phyloP scores from a whole-genome alignment of 148 eudicot genomes.

The Fagopyrum homotropicum region DNA sequence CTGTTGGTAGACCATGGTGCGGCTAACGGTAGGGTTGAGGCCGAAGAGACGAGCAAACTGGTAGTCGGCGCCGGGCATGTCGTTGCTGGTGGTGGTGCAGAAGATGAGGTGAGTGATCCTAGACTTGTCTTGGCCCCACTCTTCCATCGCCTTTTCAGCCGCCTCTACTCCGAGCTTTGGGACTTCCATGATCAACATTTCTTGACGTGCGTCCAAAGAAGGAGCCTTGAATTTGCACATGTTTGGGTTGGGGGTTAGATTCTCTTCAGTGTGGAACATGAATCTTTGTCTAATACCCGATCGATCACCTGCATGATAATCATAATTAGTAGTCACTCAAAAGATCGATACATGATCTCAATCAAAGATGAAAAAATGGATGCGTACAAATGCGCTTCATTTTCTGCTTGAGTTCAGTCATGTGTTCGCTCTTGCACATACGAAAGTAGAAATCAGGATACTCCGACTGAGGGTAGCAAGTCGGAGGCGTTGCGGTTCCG shows the following conservation, averaged over 20 bases:
- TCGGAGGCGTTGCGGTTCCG: neutral
- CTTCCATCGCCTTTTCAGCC: conserved; percentile 8
- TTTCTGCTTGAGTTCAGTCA: neutral
- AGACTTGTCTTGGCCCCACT: conserved; percentile 10
- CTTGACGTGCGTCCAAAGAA: conserved; percentile 10
- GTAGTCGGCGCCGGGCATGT: conserved; percentile 16
- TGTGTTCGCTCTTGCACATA: neutral
- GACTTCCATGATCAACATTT: neutral
- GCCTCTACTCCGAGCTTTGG: conserved; percentile 12
- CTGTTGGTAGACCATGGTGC: conserved; percentile 8
- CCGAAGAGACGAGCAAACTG: conserved; percentile 10
- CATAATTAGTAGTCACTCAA: no score
- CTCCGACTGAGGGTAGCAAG: neutral
- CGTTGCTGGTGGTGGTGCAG: conserved; percentile 10
- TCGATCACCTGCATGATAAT: neutral
- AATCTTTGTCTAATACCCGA: neutral
- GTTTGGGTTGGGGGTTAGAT: neutral
- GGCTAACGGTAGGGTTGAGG: conserved; percentile 8
- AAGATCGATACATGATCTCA: no score
- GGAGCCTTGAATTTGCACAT: neutral
- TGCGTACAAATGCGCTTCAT: conserved; percentile 2
- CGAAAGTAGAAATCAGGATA: conserved; percentile 1
- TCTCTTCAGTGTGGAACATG: neutral
- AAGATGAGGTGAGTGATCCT: conserved; percentile 15
- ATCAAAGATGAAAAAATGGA: neutral